Conservation (phyloP, 805 yeast species). For the Metschnikowia lunata region DNA sequence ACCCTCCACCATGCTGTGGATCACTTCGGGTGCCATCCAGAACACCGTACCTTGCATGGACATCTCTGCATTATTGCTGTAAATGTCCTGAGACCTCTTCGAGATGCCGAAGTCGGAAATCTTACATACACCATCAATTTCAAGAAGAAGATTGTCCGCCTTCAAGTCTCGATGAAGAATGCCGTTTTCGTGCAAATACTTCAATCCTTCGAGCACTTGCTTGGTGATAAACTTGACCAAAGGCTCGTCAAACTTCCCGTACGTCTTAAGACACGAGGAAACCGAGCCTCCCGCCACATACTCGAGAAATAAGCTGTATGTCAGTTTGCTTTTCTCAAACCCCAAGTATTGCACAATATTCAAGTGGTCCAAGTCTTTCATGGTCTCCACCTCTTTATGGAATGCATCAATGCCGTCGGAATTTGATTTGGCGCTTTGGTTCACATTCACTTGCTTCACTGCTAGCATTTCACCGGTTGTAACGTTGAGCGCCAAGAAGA, state of each 20-base stretch:
- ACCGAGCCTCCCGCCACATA: slow-evolving; percentile 98
- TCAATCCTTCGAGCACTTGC: slow-evolving; percentile 79
- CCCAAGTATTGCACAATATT: slow-evolving; percentile 96
- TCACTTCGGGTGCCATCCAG: slow-evolving; percentile 99
- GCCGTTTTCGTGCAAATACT: slow-evolving; percentile 84
- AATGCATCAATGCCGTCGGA: slow-evolving; percentile 75
- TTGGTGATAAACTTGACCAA: slow-evolving; percentile 67
- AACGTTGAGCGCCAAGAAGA: slow-evolving; percentile 83
- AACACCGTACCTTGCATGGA: slow-evolving; percentile 98
- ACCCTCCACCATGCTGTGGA: slow-evolving; percentile 71
- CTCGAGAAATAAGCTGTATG: slow-evolving; percentile 84
- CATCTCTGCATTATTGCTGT: slow-evolving; percentile 89
- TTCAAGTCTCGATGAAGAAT: slow-evolving; percentile 91
- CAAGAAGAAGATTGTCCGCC: slow-evolving; percentile 86
- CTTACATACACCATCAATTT: slow-evolving; percentile 89
- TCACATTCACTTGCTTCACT: slow-evolving; percentile 83
- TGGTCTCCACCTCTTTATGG: slow-evolving; percentile 84
- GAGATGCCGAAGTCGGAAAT: slow-evolving; percentile 97
- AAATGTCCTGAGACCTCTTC: slow-evolving; percentile 68
- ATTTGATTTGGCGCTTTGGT: slow-evolving; percentile 21
- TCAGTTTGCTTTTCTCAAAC: slow-evolving; percentile 69
- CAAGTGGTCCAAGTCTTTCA: slow-evolving; percentile 89
- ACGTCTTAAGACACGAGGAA: slow-evolving; percentile 74
- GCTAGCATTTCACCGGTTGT: slow-evolving; percentile 99
- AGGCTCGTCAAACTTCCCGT: slow-evolving; percentile 81